Evolutionary conservation across 306 rosid species (phyloP), one percentile per base, ranked within the genome.

Genomic region (Phaseolus lunatus): DNA sequence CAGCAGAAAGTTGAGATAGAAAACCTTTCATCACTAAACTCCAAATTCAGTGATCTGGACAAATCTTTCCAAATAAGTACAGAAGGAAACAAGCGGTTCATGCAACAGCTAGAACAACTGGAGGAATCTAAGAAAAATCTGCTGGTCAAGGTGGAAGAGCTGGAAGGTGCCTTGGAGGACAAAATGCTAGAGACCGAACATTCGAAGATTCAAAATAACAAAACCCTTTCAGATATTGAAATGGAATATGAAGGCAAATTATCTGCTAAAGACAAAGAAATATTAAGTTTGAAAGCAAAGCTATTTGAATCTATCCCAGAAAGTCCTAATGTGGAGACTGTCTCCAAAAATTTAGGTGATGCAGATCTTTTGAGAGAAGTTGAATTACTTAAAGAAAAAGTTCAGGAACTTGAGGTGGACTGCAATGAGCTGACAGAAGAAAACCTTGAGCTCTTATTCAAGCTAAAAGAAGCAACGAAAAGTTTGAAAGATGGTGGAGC

Each of bases 391-490:
- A 89, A 81, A 80, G 94, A 88, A 79, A 95, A 92, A 86, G 73
- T 95, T 81, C 85, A 89, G 84, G 97, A 92, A 83, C 91, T 92
- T 72, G 99, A 95, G 86, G 83, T 80, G 76, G 99, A 95, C 84
- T 92, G 99, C 84, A 89, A 83, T 80, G 99, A 95, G 87, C 85
- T 95, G 80, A 95, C 99, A 1, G 90, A 95, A 8, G 99, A 95
- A 87, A 95, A 95, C 88, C 90, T 95, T 54, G 96, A 92, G 27
- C 97, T 95, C 84, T 72, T 92, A 72, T 72, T 84, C 90, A 89
- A 91, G 92, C 96, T 92, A 57, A 95, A 89, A 86, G 95, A 87
- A 87, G 85, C 87, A 52, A 86, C 88, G 67, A 82, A 83, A 24
- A 79, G 45, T 70, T 78, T 81, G 26, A 84, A 58, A 37, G 81